These are phyloP conservation scores for Fusarium dlaminii DNA, from an alignment of 2,329 filamentous ascomycete species.

Conservation along the genomic window DNA sequence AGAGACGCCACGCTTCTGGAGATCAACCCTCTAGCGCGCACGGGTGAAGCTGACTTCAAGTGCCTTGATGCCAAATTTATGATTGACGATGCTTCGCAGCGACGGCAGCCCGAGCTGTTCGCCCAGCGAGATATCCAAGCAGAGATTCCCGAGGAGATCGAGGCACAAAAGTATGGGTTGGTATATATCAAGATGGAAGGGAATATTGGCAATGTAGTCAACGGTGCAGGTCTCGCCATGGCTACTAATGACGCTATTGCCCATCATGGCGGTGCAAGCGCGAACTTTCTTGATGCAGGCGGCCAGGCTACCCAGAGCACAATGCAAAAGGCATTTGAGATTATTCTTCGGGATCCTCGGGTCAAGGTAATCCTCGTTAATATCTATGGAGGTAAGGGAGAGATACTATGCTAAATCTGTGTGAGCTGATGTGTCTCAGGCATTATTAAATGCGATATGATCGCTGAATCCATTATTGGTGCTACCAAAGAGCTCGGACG, in stretches of 20 bases:
- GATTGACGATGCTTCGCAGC: not conserved
- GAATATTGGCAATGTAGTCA: not conserved
- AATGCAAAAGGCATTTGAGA: slow-evolving; percentile 10
- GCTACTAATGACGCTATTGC: slow-evolving; percentile 4
- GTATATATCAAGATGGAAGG: slow-evolving; percentile 11
- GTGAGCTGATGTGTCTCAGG: not conserved
- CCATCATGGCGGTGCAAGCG: not conserved
- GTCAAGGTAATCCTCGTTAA: slow-evolving; percentile 2
- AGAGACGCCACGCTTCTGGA: not conserved
- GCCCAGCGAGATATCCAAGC: not conserved
- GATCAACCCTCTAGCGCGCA: not conserved
- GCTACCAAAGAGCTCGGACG: not conserved
- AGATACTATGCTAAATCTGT: not conserved
- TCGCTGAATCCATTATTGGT: not conserved
- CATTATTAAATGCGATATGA: not conserved
- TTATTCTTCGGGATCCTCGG: not conserved
- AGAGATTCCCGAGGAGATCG: not conserved
- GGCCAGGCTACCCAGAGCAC: not conserved
- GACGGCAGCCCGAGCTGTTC: not conserved
- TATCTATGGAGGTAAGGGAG: not conserved
- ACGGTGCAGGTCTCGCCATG: slow-evolving; percentile 4
- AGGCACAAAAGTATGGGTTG: not conserved
- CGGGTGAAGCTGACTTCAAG: not conserved
- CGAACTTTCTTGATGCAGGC: not conserved
- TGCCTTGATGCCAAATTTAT: not conserved